phyloP scores from a whole-genome alignment of 805 yeast genomes.

The Yamadazyma takamatsuzukensis region DNA sequence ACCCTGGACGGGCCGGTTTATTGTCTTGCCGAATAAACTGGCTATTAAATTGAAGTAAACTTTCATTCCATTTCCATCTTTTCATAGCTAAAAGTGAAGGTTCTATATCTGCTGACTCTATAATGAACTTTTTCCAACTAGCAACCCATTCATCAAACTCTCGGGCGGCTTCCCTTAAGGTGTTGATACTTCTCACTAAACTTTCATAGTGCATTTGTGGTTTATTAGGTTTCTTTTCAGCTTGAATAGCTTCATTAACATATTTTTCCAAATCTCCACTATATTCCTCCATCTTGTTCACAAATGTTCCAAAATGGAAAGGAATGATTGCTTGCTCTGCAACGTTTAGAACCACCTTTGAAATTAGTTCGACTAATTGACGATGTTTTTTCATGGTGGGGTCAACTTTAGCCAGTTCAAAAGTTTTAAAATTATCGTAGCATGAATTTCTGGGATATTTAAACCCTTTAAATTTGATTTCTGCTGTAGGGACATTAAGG shows the following conservation, averaged over 20 bases:
- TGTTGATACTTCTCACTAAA: constrained; percentile 22
- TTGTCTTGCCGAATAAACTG: constrained; percentile 44
- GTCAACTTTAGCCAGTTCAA: constrained; percentile 47
- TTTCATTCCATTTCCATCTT: constrained; percentile 81
- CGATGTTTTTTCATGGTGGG: constrained; percentile 53
- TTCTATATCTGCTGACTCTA: constrained; percentile 51
- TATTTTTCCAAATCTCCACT: constrained; percentile 45
- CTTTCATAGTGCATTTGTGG: constrained; percentile 21
- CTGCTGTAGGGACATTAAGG: constrained; percentile 69
- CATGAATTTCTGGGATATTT: constrained; percentile 54
- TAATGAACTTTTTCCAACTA: constrained; percentile 56
- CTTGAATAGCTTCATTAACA: constrained; percentile 15
- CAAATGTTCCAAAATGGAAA: constrained; percentile 49
- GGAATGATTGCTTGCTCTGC: constrained; percentile 79
- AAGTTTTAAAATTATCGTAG: constrained; percentile 59
- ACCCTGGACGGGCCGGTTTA: constrained; percentile 56
- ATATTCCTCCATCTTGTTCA: constrained; percentile 40
- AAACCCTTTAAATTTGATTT: constrained; percentile 45
- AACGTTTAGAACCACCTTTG: constrained; percentile 52
- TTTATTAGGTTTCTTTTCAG: constrained; percentile 8
- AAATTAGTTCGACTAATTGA: constrained; percentile 52
- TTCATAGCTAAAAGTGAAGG: constrained; percentile 68
- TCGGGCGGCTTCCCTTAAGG: constrained; percentile 33
- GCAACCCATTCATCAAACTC: constrained; percentile 50
- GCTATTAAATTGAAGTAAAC: constrained; percentile 53